These are phyloP conservation scores for Podaxis mareebaensis DNA, from an alignment of 768 basidiomycete species.

Conservation along the genomic window DNA sequence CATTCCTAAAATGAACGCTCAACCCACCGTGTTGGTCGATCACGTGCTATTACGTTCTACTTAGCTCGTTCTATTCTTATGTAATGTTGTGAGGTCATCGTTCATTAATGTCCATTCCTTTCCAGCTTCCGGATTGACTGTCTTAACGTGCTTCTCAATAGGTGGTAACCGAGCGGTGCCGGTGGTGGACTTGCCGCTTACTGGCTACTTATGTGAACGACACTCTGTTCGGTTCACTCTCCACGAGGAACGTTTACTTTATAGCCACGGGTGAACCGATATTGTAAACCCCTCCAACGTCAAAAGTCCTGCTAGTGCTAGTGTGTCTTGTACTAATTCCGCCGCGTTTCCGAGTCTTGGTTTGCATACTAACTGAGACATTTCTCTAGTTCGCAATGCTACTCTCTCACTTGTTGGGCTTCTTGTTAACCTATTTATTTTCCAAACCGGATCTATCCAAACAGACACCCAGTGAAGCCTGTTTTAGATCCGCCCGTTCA, in stretches of 20 bases:
- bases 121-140: no score
- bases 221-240: neutral
- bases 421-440: conserved; percentile 1
- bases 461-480: neutral
- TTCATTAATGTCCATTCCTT: no score
- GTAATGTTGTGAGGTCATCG: no score
- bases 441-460: neutral
- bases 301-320: no score
- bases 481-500: conserved; percentile 1
- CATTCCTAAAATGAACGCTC: no score
- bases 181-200: neutral
- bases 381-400: neutral
- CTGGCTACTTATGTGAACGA: neutral
- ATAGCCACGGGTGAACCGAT: neutral
- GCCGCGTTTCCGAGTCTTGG: neutral
- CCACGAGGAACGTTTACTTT: neutral
- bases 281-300: no score
- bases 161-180: no score
- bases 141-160: no score
- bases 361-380: neutral
- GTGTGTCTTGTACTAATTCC: neutral
- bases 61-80: no score
- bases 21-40: no score
- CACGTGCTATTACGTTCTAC: no score
- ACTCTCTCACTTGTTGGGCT: neutral